Conservation (phyloP, 1,139 yeast genomes). For the Protomyces inouyei region DNA sequence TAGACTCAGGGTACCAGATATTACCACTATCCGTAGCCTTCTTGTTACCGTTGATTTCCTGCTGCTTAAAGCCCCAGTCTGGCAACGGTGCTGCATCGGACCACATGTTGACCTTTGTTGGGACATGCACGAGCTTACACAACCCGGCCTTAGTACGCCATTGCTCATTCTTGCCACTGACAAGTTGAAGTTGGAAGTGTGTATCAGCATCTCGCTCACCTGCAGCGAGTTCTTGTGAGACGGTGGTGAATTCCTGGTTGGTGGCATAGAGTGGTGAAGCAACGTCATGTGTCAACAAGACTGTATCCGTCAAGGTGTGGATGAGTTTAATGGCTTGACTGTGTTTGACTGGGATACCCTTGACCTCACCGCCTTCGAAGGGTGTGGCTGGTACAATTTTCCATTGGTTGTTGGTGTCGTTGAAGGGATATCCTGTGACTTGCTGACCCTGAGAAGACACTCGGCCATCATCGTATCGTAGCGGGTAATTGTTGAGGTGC, state of each 20-base stretch:
- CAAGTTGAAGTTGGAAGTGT: conserved; percentile 62
- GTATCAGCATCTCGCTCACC: conserved; percentile 67
- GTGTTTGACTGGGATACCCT: conserved; percentile 50
- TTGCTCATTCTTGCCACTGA: conserved; percentile 50
- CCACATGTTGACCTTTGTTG: conserved; percentile 93
- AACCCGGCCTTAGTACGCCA: conserved; percentile 67
- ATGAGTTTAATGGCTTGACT: conserved; percentile 72
- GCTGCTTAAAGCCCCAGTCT: conserved; percentile 90
- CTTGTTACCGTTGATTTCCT: conserved; percentile 93
- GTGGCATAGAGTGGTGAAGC: conserved; percentile 93
- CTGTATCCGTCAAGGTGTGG: conserved; percentile 77
- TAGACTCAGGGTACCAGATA: conserved; percentile 72
- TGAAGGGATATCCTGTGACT: conserved; percentile 64
- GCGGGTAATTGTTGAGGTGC: conserved; percentile 67
- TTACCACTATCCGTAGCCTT: conserved; percentile 63
- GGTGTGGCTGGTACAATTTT: conserved; percentile 66
- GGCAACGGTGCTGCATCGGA: conserved; percentile 76
- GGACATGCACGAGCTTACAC: conserved; percentile 70
- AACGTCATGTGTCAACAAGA: conserved; percentile 84
- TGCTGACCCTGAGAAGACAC: conserved; percentile 93
- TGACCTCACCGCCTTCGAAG: conserved; percentile 41
- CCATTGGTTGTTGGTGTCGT: conserved; percentile 77
- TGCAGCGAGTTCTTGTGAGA: conserved; percentile 53
- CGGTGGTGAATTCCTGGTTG: conserved; percentile 84
- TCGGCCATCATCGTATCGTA: conserved; percentile 94